Evolutionary conservation across 257 asterid species (phyloP).

Genomic region (Mentha longifolia): DNA sequence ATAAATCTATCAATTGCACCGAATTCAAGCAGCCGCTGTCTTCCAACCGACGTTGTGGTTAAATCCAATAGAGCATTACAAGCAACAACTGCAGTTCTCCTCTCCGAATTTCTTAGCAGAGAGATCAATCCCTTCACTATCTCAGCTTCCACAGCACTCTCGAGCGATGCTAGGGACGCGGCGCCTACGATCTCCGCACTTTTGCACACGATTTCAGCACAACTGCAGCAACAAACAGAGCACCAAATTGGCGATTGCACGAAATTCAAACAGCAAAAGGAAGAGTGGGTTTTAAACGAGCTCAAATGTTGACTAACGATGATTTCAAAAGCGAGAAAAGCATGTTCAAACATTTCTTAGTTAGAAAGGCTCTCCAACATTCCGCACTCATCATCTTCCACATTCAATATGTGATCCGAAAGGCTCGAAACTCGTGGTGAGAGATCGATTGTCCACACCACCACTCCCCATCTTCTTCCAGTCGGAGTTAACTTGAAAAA

Average conservation of each 20-base stretch:
- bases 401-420: no score
- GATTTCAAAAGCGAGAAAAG: slow-evolving; percentile 65
- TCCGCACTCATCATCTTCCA: no score
- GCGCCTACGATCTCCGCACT: slow-evolving; percentile 64
- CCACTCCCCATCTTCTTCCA: no score
- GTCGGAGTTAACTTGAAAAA: no score
- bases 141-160: slow-evolving; percentile 54
- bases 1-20: slow-evolving; percentile 54
- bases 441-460: no score
- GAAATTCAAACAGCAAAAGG: neutral
- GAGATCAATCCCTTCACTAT: slow-evolving; percentile 57
- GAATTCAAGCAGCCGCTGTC: slow-evolving; percentile 50
- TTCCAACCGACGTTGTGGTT: slow-evolving; percentile 62
- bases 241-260: neutral
- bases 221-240: slow-evolving; percentile 34
- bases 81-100: slow-evolving; percentile 55
- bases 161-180: slow-evolving; percentile 59
- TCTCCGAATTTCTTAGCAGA: slow-evolving; percentile 41
- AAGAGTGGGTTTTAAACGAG: neutral
- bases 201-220: slow-evolving; percentile 53
- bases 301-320: neutral
- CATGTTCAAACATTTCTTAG: slow-evolving; percentile 60
- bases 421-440: no score
- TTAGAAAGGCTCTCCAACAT: no score
- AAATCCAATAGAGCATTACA: slow-evolving; percentile 78